Evolutionary conservation across 2,329 filamentous ascomycete genomes (phyloP), one percentile per base, ranked within the genome.

Genomic region (Fusarium napiforme): DNA sequence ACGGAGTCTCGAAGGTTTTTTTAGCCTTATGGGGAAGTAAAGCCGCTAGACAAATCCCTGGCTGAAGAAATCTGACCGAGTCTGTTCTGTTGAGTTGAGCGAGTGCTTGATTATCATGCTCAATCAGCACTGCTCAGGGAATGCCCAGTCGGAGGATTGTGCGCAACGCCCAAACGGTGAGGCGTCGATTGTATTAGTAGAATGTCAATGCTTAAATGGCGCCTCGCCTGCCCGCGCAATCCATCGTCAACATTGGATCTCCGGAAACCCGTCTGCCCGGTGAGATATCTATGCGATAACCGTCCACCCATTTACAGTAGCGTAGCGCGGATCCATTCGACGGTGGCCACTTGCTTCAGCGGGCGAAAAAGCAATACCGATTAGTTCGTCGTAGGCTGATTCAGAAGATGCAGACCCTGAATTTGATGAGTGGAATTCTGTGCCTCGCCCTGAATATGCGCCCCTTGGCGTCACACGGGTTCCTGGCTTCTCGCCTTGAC

Each of bases 271-370:
- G 45, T 47, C 50, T 37, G 34, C 26, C 65, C 30, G 23, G 34
- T 49, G 49, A 46, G 39, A 28, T 40, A 30, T 30, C 30, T 30
- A 28, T 37, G 49, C 52, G 39, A 55, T n/a, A 40, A 55, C 50
- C 18, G n/a, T 34, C 26, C 36, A 55, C 47, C 36, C 60, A 62
- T 43, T 39, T 46, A 60, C 42, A 57, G 52, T 37, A 19, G 36
- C 43, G 42, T 75, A 62, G 55, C 56, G 60, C 56, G 61, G 59
- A 55, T 53, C 47, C 53, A 60, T 47, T 73, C 50, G 36, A 42
- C n/a, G 47, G 71, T 72, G 73, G 71, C 64, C 49, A 60, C 45
- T 72, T 65, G 60, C 57, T 67, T 64, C 60, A 62, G 57, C 39
- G 58, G 64, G 45, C 40, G 55, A 56, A 64, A 66, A 72, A 64